These are phyloP conservation scores for Oxyria digyna DNA, from an alignment of 148 eudicot genomes.

Conservation along the genomic window DNA sequence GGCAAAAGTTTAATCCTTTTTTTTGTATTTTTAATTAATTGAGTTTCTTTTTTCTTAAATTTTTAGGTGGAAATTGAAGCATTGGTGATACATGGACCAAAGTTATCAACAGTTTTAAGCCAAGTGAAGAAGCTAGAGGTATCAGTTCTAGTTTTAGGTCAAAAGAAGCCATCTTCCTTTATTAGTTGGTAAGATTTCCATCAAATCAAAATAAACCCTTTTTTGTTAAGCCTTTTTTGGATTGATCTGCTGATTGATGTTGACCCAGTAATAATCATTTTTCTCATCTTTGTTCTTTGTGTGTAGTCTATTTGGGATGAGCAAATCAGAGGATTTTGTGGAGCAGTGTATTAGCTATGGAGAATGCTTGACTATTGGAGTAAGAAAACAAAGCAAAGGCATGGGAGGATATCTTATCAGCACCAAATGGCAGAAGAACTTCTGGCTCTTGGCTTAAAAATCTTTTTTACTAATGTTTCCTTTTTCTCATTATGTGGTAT, in stretches of 20 bases:
- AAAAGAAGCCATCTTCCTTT: conserved; percentile 50
- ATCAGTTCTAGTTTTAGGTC: conserved; percentile 45
- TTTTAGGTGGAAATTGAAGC: conserved; percentile 42
- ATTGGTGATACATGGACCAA: conserved; percentile 35
- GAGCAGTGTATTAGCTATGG: conserved; percentile 73
- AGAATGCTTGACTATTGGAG: conserved; percentile 90
- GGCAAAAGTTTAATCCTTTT: background rate
- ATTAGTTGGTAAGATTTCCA: conserved; percentile 37
- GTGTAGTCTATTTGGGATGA: conserved; percentile 56
- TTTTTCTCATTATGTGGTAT: background rate
- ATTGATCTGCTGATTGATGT: background rate
- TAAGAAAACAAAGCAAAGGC: conserved; percentile 78
- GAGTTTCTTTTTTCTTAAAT: background rate
- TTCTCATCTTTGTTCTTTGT: background rate
- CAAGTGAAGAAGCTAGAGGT: conserved; percentile 48
- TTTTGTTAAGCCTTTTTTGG: background rate
- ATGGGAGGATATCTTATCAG: conserved; percentile 88
- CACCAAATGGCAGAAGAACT: conserved; percentile 93
- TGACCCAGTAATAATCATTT: conserved; percentile 7
- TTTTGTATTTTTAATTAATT: background rate
- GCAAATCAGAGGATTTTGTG: conserved; percentile 75
- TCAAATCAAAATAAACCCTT: background rate
- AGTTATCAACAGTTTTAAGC: conserved; percentile 31
- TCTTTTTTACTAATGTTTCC: background rate
- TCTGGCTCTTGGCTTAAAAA: conserved; percentile 85